Base-by-base conservation (phyloP, 495 filamentous ascomycete genomes). In the Trichocladium uniseriatum region DNA sequence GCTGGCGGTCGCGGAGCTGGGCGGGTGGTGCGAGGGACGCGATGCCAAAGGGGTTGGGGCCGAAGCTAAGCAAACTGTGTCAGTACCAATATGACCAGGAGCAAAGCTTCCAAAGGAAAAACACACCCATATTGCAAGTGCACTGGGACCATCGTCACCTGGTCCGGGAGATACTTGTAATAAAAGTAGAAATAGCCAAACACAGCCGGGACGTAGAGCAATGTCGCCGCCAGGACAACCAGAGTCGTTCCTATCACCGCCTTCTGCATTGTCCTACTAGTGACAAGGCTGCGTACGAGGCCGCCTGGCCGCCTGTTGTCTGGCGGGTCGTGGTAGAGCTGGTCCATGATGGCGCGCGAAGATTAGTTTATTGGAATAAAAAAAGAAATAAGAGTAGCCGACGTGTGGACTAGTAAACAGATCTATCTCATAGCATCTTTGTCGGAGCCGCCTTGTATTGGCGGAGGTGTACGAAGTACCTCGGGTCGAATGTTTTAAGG, bases 51-150 rank as follows among this genome's bases (percentile, higher is more conserved):
- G 80, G 79, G 53, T 79, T 69, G 15, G 55, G 52, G 16, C 67
- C 68, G 53, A 69, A 66, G 38, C 69, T 74, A 40, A 3, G 37
- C 7, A 11, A 5, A 14, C 1, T 15, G 21, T 36, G 44, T 47
- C 38, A 49, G 42, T 21, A 10, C 8, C 22, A 11, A 31, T 7
- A 14, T 9, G 10, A 11, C n/a, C 45, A 37, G 27, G 34, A 22
- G 38, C 20, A 19, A 6, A 16, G 10, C 13, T n/a, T 5, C 3
- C 10, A 24, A 29, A 42, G 27, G n/a, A 14, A 34, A 13, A 15
- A 52, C 74, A 24, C 69, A 87, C 81, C 82, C 81, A 65, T 89
- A 95, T 63, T 94, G 87, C 22, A 96, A 62, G 68, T 94, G 80
- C 7, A 94, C 71, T 14, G 80, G 72, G 29, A 83, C 74, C 20